Base-by-base conservation (phyloP, 139 green algal genomes). In the Chlorella vulgaris region DNA sequence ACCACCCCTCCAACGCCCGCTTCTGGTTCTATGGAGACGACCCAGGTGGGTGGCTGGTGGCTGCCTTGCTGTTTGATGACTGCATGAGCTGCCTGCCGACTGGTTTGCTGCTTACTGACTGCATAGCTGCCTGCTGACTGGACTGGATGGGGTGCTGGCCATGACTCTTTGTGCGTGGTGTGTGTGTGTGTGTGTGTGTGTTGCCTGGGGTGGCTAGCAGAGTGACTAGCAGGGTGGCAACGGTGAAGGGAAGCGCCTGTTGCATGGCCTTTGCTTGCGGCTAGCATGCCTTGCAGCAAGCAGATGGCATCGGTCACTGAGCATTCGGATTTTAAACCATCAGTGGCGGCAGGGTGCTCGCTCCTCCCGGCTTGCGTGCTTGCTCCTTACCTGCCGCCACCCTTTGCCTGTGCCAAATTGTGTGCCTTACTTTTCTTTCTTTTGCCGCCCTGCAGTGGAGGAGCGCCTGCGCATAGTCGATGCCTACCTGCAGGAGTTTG, bases 21-120 rank as follows among this genome's bases (percentile, higher is more conserved):
- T 95, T 99, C 90, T 99, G 97, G 97, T 98, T 99, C 91, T 99
- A 98, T 76, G 97, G 97, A 40, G 96, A 99, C 74, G 97, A 99
- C 76, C 86, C 93, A 24, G 71, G 71, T 78, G 71, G 21, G 71
- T 33, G 28, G 47, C 19, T 65, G 55, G 18, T 28, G 55, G 55
- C 28, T 65, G 55, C n/a, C 18, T 65, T 15, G 15, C 18, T 65
- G 55, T 31, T 65, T 15, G 55, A n/a, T n/a, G n/a, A n/a, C n/a
- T n/a, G n/a, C n/a, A n/a, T n/a, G n/a, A n/a, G n/a, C n/a, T n/a
- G n/a, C n/a, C n/a, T n/a, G n/a, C n/a, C n/a, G n/a, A n/a, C n/a
- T n/a, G n/a, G n/a, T n/a, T n/a, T n/a, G n/a, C n/a, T n/a, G n/a
- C n/a, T n/a, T n/a, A n/a, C n/a, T n/a, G n/a, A n/a, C n/a, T n/a